Base-by-base conservation (phyloP, 805 yeast species). In the Candida alai region DNA sequence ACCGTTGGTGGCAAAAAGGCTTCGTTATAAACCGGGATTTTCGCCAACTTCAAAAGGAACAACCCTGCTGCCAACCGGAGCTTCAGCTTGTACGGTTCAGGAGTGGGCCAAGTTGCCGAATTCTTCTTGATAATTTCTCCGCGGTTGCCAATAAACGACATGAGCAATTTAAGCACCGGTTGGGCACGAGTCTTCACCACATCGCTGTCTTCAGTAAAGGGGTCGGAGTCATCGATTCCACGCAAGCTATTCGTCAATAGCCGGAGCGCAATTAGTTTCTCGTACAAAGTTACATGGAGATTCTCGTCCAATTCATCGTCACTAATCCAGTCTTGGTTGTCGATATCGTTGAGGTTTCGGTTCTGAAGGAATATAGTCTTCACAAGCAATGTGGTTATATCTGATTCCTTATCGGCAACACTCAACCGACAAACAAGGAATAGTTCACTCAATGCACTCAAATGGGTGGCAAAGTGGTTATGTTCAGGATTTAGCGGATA, bases 41-140 rank as follows among this genome's bases (percentile, higher is more conserved):
- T 73, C 2, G 88, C 84, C 16, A 88, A 53, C 47, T 82, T 79
- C 20, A 88, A 54, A 8, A 87, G 47, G 44, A 67, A 69, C 22
- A 74, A 49, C 1, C 94, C 95, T 1, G 94, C 90, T 21, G 62
- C 66, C 8, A 84, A 60, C 45, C 94, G 67, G 31, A 87, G 55
- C 42, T 76, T 73, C 39, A 78, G 69, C 49, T 80, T 82, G 48
- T 62, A 78, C 22, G 60, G 60, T 17, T 52, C 60, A 4, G 95
- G 95, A 0, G 95, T 83, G 11, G 83, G 79, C 44, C 57, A 66
- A 12, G 60, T 56, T 7, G 56, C 60, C 4, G 67, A 46, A 35
- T 67, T 65, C 16, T 39, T 56, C 52, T 34, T 72, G 42, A 80
- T 74, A 20, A 87, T 70, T 48, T 88, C 96, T 19, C 96, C 96